Evolutionary conservation across 108 stramenopile species (phyloP).

Genomic region (Cyclotella baltica): DNA sequence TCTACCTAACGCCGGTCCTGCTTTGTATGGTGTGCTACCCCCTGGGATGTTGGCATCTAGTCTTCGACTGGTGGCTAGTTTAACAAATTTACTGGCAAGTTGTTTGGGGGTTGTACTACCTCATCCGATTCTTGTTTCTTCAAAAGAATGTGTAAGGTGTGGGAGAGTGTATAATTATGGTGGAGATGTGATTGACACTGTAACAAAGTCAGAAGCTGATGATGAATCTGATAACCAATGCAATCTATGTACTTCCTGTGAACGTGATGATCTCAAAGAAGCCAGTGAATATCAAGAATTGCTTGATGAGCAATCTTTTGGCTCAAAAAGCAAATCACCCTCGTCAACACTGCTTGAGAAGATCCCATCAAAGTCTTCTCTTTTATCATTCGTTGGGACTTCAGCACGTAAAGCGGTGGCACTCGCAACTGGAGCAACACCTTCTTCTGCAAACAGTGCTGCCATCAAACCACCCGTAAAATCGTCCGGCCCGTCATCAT

Average conservation of each 20-base stretch:
- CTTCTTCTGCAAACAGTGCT: constrained; percentile 13
- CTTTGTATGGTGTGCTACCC: constrained; percentile 80
- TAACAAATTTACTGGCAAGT: constrained; percentile 72
- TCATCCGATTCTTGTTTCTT: constrained; percentile 71
- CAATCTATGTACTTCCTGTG: constrained; percentile 14
- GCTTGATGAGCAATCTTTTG: background rate
- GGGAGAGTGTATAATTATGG: constrained; percentile 22
- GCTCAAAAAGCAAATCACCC: background rate
- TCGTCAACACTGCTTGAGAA: background rate
- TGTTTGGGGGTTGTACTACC: constrained; percentile 81
- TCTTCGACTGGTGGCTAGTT: constrained; percentile 74
- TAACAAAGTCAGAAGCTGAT: background rate
- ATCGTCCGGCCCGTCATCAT: no score
- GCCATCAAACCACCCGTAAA: constrained; percentile 10
- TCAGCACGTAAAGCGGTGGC: constrained; percentile 44
- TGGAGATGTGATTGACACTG: constrained; percentile 36
- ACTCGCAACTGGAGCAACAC: constrained; percentile 28
- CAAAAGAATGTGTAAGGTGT: constrained; percentile 32
- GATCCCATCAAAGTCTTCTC: constrained; percentile 19
- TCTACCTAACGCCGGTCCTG: constrained; percentile 83
- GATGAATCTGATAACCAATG: constrained; percentile 15
- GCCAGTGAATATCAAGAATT: background rate
- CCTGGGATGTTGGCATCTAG: constrained; percentile 72
- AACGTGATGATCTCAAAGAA: background rate
- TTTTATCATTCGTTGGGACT: constrained; percentile 40